Evolutionary conservation across 2,329 filamentous ascomycete genomes (phyloP).

Genomic region (Penicillium sp.): DNA sequence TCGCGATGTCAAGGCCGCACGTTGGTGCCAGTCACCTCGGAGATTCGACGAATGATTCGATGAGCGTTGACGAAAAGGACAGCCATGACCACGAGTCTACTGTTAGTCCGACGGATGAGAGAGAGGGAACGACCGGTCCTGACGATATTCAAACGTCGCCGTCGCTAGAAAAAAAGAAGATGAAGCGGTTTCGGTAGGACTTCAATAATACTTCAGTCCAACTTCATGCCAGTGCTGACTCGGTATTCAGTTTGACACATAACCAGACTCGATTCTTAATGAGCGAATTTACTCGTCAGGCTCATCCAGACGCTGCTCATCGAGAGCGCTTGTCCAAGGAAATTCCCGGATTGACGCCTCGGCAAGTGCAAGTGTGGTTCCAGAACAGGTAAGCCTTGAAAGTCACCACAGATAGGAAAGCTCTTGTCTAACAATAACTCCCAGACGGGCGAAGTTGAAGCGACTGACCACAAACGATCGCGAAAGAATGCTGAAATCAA

Average conservation of each 20-base stretch:
- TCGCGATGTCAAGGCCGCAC: constrained; percentile 15
- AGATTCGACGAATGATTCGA: constrained; percentile 10
- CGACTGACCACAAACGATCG: constrained; percentile 60
- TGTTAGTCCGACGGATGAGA: constrained; percentile 31
- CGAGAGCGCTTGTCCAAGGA: constrained; percentile 82
- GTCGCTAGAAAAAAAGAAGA: constrained; percentile 40
- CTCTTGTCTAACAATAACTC: constrained; percentile 10
- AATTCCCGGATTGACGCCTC: constrained; percentile 85
- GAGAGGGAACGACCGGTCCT: constrained; percentile 23
- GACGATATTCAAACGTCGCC: constrained; percentile 29
- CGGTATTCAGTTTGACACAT: constrained; percentile 70
- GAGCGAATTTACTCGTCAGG: constrained; percentile 94
- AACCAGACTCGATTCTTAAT: constrained; percentile 96
- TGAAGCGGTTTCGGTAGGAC: constrained; percentile 45
- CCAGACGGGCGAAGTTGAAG: constrained; percentile 61
- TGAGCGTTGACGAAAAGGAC: constrained; percentile 14
- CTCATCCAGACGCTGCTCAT: constrained; percentile 88
- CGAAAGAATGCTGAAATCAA: constrained; percentile 60
- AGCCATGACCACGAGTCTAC: constrained; percentile 21
- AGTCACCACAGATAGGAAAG: background rate
- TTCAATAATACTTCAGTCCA: background rate
- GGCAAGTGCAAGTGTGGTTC: constrained; percentile 98
- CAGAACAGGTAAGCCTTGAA: constrained; percentile 74
- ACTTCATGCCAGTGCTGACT: background rate
- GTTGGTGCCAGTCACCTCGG: constrained; percentile 14